Base-by-base conservation (phyloP, 306 rosid species). In the Aeschynomene evenia region DNA sequence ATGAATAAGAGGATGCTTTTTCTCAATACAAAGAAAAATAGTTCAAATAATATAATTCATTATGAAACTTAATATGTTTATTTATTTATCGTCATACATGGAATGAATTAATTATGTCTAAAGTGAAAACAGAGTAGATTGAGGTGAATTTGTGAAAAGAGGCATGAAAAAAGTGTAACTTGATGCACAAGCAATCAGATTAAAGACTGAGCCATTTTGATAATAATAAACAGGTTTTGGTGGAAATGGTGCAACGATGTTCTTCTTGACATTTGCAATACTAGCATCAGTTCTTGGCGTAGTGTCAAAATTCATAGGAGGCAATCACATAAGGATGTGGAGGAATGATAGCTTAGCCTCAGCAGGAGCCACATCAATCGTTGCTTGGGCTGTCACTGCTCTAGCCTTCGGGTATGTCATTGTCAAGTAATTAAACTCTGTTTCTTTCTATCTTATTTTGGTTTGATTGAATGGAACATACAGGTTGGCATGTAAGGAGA, bases 401-500 rank as follows among this genome's bases (percentile, higher is more conserved):
- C 66, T 88, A 29, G 90, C 94, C 55, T 79, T 83, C 36, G 90
- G 94, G 88, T 86, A n/a, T n/a, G n/a, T n/a, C n/a, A n/a, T n/a
- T n/a, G n/a, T n/a, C n/a, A n/a, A n/a, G n/a, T n/a, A n/a, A n/a
- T n/a, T n/a, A n/a, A n/a, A n/a, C n/a, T n/a, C n/a, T n/a, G n/a
- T 28, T 28, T 28, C 31, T 2, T 0, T 28, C 0, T 3, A 3
- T 28, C 5, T 28, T 28, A 28, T 28, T 28, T 28, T 28, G 8
- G 6, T 33, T 6, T 6, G 2, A 16, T 14, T 19, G 1, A 6
- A 11, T 19, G 29, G 15, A 31, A 13, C n/a, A n/a, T n/a, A n/a
- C 46, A 94, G 97, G 68, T 74, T 94, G 76, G 97, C 97, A 2
- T 94, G 97, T 76, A 90, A 90, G 86, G 50, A 94, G 72, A 94